These are phyloP conservation scores for Didymella glomerata DNA, from an alignment of 2,329 filamentous ascomycete genomes.

Conservation along the genomic window DNA sequence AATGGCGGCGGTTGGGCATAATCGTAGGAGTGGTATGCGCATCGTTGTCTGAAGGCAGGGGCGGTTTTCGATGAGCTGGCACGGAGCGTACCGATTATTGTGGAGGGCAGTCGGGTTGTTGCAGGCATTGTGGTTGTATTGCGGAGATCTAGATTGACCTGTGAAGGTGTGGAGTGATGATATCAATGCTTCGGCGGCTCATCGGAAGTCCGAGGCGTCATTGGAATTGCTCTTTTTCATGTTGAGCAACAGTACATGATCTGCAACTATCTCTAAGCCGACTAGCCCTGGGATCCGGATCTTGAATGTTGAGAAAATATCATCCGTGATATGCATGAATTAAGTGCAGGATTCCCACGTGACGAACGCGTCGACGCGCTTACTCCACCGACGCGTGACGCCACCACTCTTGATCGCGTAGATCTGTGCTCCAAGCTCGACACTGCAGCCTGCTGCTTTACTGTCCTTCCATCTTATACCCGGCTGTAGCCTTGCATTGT, in stretches of 20 bases:
- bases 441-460: conserved; percentile 2
- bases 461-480: background rate
- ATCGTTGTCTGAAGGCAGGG: conserved; percentile 29
- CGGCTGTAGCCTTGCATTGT: background rate
- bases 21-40: conserved; percentile 50
- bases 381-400: conserved; percentile 13
- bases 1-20: conserved; percentile 64
- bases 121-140: conserved; percentile 40
- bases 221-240: background rate
- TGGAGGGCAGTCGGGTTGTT: conserved; percentile 36
- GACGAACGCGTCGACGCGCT: conserved; percentile 20
- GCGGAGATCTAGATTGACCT: conserved; percentile 13
- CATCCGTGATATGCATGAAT: background rate
- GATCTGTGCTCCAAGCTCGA: background rate
- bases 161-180: conserved; percentile 28
- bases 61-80: conserved; percentile 30
- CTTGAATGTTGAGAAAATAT: background rate
- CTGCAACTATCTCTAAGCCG: background rate
- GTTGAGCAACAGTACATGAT: background rate
- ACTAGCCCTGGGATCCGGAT: background rate
- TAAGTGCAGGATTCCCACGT: background rate
- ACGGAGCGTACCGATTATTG: conserved; percentile 37
- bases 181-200: conserved; percentile 7
- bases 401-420: conserved; percentile 14
- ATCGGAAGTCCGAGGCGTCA: background rate